Evolutionary conservation across 2,329 filamentous ascomycete genomes (phyloP), one percentile per base, ranked within the genome.

Genomic region (Periconia sp.): DNA sequence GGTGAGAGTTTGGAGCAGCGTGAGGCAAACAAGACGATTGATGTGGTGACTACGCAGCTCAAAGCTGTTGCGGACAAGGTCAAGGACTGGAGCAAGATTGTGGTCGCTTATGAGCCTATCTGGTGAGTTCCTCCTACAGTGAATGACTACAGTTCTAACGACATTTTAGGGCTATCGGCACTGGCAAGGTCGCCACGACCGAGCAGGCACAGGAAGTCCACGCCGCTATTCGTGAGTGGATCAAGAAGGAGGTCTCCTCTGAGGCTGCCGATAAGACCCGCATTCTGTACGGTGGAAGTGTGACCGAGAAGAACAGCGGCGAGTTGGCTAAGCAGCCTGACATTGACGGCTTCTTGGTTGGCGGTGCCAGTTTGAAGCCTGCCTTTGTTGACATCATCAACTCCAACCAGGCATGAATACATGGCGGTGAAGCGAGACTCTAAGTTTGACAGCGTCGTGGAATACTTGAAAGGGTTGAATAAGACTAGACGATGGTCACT

Each of bases 71-170:
- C 83, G 43, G 86, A 91, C 72, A 80, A 87, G 78, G 78, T 89
- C 68, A 78, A 83, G 63, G 89, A 96, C 78, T 99, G 94, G 94
- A 83, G 79, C 67, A 94, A 94, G 80, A 83, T 99, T 56, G 94
- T 99, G 71, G 83, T 99, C 66, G 94, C 94, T 67, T 99, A 99
- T 77, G 94, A 99, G 83, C 94, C 94, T 67, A 95, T 99, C 80
- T 99, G 94, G 92, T 91, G 84, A 45, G 57, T 29, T 36, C n/a
- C n/a, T n/a, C n/a, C n/a, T 29, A 16, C 4, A 9, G 10, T n/a
- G 12, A 13, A 16, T 17, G 38, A 11, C 13, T n/a, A 12, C 15
- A 24, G 6, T 1, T 33, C 53, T 65, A 43, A 66, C 37, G n/a
- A 4, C 4, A 17, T 18, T 36, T 4, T 52, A 80, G 78, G 80